These are phyloP conservation scores for Solanum chaucha DNA, from an alignment of 257 asterid species.

Conservation along the genomic window DNA sequence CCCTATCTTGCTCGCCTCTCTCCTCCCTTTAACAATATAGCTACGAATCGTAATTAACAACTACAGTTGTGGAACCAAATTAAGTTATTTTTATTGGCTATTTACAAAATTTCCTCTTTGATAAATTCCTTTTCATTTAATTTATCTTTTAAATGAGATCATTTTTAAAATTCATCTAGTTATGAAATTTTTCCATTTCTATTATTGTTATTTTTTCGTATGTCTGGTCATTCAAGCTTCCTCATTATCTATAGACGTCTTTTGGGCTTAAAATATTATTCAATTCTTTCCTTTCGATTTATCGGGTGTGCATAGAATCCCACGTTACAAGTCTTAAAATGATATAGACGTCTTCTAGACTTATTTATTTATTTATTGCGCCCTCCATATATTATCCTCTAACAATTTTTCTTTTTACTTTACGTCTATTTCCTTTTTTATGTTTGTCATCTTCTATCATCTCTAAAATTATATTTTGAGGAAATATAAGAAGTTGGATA, in stretches of 20 bases:
- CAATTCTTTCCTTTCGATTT: neutral
- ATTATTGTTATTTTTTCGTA: neutral
- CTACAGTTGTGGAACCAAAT: neutral
- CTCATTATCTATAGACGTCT: neutral
- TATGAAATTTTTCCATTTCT: too few species aligned
- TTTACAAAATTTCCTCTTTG: neutral
- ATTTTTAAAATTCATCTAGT: neutral
- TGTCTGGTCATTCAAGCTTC: neutral
- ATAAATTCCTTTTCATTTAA: too few species aligned
- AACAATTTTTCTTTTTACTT: neutral
- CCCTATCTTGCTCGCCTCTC: fast-evolving
- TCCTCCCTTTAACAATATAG: too few species aligned
- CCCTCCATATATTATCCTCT: neutral
- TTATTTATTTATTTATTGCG: too few species aligned
- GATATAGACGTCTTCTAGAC: neutral
- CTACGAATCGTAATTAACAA: too few species aligned
- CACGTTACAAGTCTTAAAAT: neutral
- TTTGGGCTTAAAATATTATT: too few species aligned
- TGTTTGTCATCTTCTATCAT: neutral
- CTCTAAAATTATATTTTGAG: neutral
- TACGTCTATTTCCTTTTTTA: neutral
- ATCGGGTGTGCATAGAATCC: too few species aligned
- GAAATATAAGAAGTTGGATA: neutral
- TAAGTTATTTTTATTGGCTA: neutral
- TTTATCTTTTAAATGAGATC: too few species aligned